phyloP scores from a whole-genome alignment of 2,329 filamentous ascomycete genomes.

The Didymella pinodella region DNA sequence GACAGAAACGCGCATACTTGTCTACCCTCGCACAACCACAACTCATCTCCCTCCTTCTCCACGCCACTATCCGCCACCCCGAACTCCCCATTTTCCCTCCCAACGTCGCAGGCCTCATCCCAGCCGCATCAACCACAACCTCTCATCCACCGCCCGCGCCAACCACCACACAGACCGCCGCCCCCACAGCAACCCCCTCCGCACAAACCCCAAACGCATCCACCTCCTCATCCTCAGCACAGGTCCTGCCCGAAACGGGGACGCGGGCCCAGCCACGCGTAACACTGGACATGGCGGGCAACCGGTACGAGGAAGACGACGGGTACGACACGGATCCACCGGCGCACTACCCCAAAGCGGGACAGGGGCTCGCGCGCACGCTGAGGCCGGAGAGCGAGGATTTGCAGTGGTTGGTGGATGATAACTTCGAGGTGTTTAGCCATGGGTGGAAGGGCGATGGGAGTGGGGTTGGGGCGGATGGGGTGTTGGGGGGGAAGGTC shows the following conservation, averaged over 20 bases:
- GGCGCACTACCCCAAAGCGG: constrained; percentile 68
- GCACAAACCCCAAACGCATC: constrained; percentile 37
- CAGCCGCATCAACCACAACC: constrained; percentile 25
- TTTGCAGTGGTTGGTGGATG: constrained; percentile 68
- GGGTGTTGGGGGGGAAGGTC: constrained; percentile 22
- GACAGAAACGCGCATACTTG: constrained; percentile 69
- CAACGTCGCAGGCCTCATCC: constrained; percentile 38
- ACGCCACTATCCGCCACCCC: constrained; percentile 67
- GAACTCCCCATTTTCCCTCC: constrained; percentile 71
- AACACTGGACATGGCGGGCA: constrained; percentile 33
- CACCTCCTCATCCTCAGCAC: constrained; percentile 46
- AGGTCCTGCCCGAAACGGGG: constrained; percentile 39
- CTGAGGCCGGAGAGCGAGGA: constrained; percentile 66
- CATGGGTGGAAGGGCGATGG: constrained; percentile 54
- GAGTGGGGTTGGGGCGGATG: constrained; percentile 43
- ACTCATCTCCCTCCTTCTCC: constrained; percentile 71
- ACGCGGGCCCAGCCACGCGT: constrained; percentile 24
- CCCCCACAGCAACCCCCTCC: constrained; percentile 26
- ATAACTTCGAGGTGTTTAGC: constrained; percentile 65
- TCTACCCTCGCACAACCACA: constrained; percentile 66
- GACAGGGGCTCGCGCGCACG: constrained; percentile 64
- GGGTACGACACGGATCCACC: constrained; percentile 62
- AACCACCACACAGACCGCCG: constrained; percentile 43
- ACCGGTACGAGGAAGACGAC: constrained; percentile 54
- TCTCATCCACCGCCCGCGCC: constrained; percentile 27